Evolutionary conservation across 1,139 yeast species (phyloP), one percentile per base, ranked within the genome.

Genomic region (Lodderomyces pseudojiufengensis): DNA sequence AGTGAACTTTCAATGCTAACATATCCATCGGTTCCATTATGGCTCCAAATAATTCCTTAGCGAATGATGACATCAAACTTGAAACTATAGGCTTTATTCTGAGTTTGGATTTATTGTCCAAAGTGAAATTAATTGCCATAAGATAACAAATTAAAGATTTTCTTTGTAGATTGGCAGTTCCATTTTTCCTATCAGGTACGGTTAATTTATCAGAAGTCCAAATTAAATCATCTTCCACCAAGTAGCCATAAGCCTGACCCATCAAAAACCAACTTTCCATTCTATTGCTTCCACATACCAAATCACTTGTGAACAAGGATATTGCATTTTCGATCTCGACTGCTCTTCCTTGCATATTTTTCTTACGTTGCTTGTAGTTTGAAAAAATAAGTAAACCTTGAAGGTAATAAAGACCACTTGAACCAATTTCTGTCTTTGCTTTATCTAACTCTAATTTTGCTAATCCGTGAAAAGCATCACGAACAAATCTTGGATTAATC

Each of bases 131-230:
- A n/a, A 84, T 61, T 0, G 95, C 90, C 86, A 84, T 83, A 24
- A 81, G 55, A 47, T 83, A 87, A 42, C 95, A 82, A 8, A 87
- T 48, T 1, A 90, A 58, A 0, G 96, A 73, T 48, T 75, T 82
- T 39, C 84, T 67, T 53, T 87, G 96, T 3, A 76, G 54, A 12
- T 71, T 63, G 0, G 90, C 88, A 0, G 88, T 82, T 0, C 63
- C 57, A 3, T 63, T 62, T 48, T 84, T 84, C 45, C 82, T 70
- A 7, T 84, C 94, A 0, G 70, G 57, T 0, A 75, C 68, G 25
- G 83, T 83, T 26, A 88, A 60, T 48, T 84, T 84, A 52, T 90
- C 97, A 0, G 96, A 82, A 1, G 92, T 84, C 95, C 95, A 87
- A 7, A 87, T 79, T 38, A 92, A 62, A 46, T 86, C 96, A 55